Evolutionary conservation across 2,329 filamentous ascomycete genomes (phyloP).

Genomic region (Curvularia spicifera): DNA sequence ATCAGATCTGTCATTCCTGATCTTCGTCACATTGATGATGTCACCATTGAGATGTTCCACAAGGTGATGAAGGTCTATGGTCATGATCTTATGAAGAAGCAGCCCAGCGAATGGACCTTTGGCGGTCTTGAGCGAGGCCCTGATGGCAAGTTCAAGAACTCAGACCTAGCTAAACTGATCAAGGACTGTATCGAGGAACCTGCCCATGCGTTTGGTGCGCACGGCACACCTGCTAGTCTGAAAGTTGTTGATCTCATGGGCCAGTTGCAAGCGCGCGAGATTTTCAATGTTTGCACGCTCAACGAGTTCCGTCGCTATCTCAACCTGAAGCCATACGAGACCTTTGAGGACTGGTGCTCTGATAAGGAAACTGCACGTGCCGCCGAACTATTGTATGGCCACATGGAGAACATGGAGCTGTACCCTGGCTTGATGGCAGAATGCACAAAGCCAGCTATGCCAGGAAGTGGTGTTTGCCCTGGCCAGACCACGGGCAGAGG

Average conservation of each 20-base stretch:
- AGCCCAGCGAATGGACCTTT: constrained; percentile 73
- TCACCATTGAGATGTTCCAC: constrained; percentile 46
- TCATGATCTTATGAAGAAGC: constrained; percentile 65
- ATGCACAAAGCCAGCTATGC: constrained; percentile 73
- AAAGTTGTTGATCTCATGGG: constrained; percentile 78
- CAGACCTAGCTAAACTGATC: constrained; percentile 75
- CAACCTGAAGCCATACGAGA: constrained; percentile 75
- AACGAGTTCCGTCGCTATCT: constrained; percentile 87
- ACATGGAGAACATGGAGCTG: constrained; percentile 79
- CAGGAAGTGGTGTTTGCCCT: constrained; percentile 68
- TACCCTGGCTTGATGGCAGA: constrained; percentile 81
- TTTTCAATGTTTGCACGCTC: constrained; percentile 76
- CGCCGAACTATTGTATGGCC: constrained; percentile 66
- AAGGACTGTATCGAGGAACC: constrained; percentile 71
- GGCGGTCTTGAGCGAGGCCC: constrained; percentile 67
- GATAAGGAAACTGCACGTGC: constrained; percentile 71
- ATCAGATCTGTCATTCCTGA: constrained; percentile 31
- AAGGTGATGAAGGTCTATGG: constrained; percentile 44
- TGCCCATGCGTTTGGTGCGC: constrained; percentile 61
- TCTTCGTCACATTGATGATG: constrained; percentile 39
- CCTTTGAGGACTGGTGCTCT: constrained; percentile 82
- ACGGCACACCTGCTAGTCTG: constrained; percentile 75
- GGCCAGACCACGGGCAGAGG: constrained; percentile 78
- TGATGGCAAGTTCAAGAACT: constrained; percentile 74
- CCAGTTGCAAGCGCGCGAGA: constrained; percentile 72